Conservation (phyloP, 2,329 filamentous ascomycete genomes). For the Monosporascus sp. region DNA sequence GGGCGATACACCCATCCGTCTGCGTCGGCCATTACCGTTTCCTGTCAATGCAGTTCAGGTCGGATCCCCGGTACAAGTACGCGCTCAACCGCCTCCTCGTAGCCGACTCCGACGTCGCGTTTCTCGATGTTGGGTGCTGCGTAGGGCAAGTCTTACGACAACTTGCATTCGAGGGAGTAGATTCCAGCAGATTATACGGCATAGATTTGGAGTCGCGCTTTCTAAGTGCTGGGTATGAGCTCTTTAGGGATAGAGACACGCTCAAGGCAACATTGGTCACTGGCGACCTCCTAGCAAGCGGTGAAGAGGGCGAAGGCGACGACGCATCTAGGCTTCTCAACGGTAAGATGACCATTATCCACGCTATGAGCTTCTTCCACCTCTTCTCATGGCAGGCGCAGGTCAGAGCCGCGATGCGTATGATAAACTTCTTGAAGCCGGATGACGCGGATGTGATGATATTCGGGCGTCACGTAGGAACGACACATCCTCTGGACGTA, state of each 20-base stretch:
- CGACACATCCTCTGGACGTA: slow-evolving; percentile 19
- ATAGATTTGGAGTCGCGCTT: slow-evolving; percentile 46
- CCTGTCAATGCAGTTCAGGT: slow-evolving; percentile 35
- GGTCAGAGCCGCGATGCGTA: slow-evolving; percentile 37
- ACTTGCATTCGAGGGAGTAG: slow-evolving; percentile 45
- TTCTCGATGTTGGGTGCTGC: slow-evolving; percentile 48
- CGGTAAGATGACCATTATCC: slow-evolving; percentile 42
- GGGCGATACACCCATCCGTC: slow-evolving; percentile 39
- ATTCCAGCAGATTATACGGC: slow-evolving; percentile 43
- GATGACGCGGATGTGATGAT: slow-evolving; percentile 42
- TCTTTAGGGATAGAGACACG: slow-evolving; percentile 55
- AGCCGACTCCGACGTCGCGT: slow-evolving; percentile 31
- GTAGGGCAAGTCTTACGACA: slow-evolving; percentile 47
- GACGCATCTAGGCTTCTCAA: slow-evolving; percentile 30
- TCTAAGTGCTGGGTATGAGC: slow-evolving; percentile 55
- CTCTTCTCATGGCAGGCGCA: slow-evolving; percentile 45
- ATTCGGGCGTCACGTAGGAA: slow-evolving; percentile 48
- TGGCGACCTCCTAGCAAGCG: slow-evolving; percentile 39
- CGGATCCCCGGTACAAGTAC: slow-evolving; percentile 38
- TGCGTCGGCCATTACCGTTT: slow-evolving; percentile 48
- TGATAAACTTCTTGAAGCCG: slow-evolving; percentile 41
- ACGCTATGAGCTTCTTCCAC: slow-evolving; percentile 46
- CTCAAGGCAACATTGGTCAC: slow-evolving; percentile 44
- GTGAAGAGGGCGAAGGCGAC: slow-evolving; percentile 6
- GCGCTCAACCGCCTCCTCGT: slow-evolving; percentile 37